Evolutionary conservation across 139 green algal species (phyloP), one percentile per base, ranked within the genome.

Genomic region (Chlorella sp.): DNA sequence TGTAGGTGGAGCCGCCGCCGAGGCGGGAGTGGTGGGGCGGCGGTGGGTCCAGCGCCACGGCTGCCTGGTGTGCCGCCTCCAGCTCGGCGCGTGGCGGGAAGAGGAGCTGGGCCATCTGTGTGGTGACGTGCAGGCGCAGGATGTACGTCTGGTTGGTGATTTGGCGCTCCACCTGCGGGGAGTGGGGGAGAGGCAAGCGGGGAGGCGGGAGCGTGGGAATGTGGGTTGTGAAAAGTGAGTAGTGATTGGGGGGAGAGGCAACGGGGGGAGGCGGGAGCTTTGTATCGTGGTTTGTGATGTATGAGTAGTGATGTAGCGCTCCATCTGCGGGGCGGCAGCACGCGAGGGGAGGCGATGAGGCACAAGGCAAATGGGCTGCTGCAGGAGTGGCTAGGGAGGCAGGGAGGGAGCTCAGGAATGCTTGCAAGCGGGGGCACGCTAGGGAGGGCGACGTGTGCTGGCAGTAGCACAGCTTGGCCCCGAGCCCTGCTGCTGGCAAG

Each of bases 81-180:
- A 94, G 88, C 82, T 95, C 92, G 5, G 36, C n/a, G 57, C 93
- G 86, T 12, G 66, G 73, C 64, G 92, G 84, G 34, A 92, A 93
- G 66, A 93, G 88, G 76, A 93, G 82, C 57, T 92, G 79, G 14
- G 92, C 88, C 92, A 94, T 92, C 68, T 91, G 75, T 16, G 53
- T 60, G 16, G 85, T 89, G 42, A 85, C 90, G 57, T 91, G 84
- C 28, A 91, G 75, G 24, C 79, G 77, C 22, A 88, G 61, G 60
- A 90, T 90, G 86, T 90, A 90, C 57, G 86, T 90, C 66, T 69
- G 61, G 71, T 88, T 84, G 88, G 83, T 88, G 88, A 91, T 88
- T 1, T 34, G 73, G 71, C 88, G 83, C 68, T 87, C 81, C 24
- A 91, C 87, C 87, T 87, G 78, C 39, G 28, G 15, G 78, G 78